phyloP scores from a whole-genome alignment of 805 yeast genomes.

The Schwanniomyces sp. region DNA sequence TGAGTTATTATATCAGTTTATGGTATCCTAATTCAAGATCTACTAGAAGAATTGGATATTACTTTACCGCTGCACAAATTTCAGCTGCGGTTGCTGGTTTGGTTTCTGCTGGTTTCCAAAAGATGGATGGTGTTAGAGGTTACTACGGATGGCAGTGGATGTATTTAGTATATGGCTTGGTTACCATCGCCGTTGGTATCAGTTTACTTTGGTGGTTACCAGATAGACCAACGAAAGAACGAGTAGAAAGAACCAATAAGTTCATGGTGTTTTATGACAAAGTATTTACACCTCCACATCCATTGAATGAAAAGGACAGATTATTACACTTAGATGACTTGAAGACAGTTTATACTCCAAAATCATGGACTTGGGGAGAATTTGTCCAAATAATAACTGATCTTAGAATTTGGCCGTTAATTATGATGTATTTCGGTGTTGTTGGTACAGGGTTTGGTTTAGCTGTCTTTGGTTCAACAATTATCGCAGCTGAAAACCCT shows the following conservation, averaged over 20 bases:
- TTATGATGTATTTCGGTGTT: slow-evolving; percentile 88
- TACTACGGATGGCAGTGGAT: slow-evolving; percentile 86
- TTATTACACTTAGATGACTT: slow-evolving; percentile 61
- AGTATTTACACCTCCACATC: slow-evolving; percentile 36
- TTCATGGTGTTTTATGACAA: slow-evolving; percentile 18
- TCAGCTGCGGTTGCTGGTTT: slow-evolving; percentile 88
- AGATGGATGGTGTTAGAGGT: slow-evolving; percentile 71
- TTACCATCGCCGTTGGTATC: slow-evolving; percentile 66
- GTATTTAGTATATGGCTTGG: slow-evolving; percentile 71
- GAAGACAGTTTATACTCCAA: slow-evolving; percentile 45
- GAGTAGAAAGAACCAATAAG: slow-evolving; percentile 11
- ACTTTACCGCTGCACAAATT: slow-evolving; percentile 90
- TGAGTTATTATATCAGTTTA: slow-evolving; percentile 77
- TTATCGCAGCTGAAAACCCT: slow-evolving; percentile 66
- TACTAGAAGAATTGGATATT: slow-evolving; percentile 80
- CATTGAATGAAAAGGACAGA: slow-evolving; percentile 55
- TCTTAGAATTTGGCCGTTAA: slow-evolving; percentile 72
- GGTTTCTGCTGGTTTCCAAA: slow-evolving; percentile 85
- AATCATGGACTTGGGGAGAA: slow-evolving; percentile 61
- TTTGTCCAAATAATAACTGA: slow-evolving; percentile 57
- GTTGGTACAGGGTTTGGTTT: slow-evolving; percentile 90
- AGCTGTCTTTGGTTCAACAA: slow-evolving; percentile 81
- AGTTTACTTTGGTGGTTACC: slow-evolving; percentile 82
- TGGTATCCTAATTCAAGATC: slow-evolving; percentile 83
- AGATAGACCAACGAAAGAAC: slow-evolving; percentile 55